Base-by-base conservation (phyloP, 352 stramenopile genomes). In the Blastocystis sp. region DNA sequence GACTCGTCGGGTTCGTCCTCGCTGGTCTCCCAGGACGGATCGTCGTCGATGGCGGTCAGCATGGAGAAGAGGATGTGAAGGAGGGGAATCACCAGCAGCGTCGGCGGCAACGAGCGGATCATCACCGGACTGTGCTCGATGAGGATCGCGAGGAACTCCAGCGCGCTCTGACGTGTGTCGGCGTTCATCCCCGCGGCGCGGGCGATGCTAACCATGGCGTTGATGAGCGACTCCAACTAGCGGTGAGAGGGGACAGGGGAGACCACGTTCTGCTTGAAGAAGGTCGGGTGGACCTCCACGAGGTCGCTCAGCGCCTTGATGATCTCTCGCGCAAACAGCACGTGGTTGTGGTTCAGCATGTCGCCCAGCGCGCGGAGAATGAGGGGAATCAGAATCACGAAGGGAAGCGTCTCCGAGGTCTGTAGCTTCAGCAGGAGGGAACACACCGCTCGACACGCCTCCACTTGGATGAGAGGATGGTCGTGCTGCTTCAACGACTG, bases 201-300 rank as follows among this genome's bases (percentile, higher is more conserved):
- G 7, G 75, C 75, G 59, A 85, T 85, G 1, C 48, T 72, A 8
- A 85, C 59, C 75, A 85, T 85, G 32, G 75, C 75, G 14, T 72
- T 44, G 24, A 85, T 85, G 11, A 85, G 29, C 21, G 75, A 85
- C 27, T 85, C 75, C 42, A 85, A 42, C 75, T 85, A 85, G 40
- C 6, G 21, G 51, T 56, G 49, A 76, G 24, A 8, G 1, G 8
- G 9, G 14, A 2, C 14, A 14, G 6, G 6, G 7, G 27, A 76
- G 8, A 4, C 9, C 16, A 85, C 75, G 51, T 85, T 85, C 29
- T 85, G 75, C 40, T 85, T 85, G 63, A 85, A 85, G 54, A 85
- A 85, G 14, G 75, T 85, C 6, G 75, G 48, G 34, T 76, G 57
- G 7, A 76, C 75, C 48, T 85, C 63, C 27, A 85, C 57, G 34